Base-by-base conservation (phyloP, 352 stramenopile species). In the Pythium pyrilobum region DNA sequence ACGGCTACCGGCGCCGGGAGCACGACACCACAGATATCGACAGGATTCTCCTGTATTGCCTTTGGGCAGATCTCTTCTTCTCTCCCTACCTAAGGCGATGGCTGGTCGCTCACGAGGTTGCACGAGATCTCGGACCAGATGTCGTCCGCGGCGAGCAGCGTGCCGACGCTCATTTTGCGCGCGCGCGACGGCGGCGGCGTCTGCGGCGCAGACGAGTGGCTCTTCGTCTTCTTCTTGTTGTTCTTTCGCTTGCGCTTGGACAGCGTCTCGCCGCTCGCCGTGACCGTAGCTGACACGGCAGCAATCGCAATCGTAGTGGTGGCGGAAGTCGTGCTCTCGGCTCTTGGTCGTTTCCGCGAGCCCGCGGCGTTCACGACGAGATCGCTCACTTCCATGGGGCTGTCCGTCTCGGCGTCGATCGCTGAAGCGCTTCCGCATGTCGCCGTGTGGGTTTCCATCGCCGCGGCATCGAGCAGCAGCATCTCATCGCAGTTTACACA, bases 91-190 rank as follows among this genome's bases (percentile, higher is more conserved):
- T 53, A 64, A 29, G 56, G 56, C 6, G 63, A 66, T 12, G 58
- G 42, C 43, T 59, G 57, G 31, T 66, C 58, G 33, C 58, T 62
- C 8, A 67, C 62, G 43, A 75, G 56, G 41, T 88, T 76, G 4
- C 59, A 75, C 10, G 72, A 84, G 45, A 86, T 81, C 49, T 86
- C 59, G 21, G 64, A 83, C 77, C 77, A 89, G 51, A 89, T 82
- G 36, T 72, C 64, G 45, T 89, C 77, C 10, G 74, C 77, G 15
- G 66, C 66, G 28, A 89, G 55, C 23, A 89, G 54, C 52, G 77
- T 82, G 42, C 81, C 77, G 46, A 74, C 72, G 47, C 77, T 88
- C 72, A 86, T 80, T 61, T 81, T 86, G 45, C 77, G 72, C 37
- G 65, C 50, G 32, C 48, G 45, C 12, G 15, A 29, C 15, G 40